phyloP scores from a whole-genome alignment of 2,329 filamentous ascomycete genomes.

The Neurospora crassa region DNA sequence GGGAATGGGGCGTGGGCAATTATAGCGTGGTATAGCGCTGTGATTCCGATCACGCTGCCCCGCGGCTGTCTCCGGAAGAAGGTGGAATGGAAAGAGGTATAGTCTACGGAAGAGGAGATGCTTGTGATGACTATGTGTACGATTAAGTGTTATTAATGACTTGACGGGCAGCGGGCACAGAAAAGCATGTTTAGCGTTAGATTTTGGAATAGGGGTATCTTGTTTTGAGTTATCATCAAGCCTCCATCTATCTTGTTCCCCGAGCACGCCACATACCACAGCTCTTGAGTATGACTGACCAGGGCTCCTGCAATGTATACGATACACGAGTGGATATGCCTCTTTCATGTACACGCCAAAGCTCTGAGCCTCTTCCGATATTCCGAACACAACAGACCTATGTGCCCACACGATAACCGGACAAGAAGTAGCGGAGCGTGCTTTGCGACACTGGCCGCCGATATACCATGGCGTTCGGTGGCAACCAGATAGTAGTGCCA shows the following conservation, averaged over 20 bases:
- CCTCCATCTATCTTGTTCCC: not conserved
- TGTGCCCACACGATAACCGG: not conserved
- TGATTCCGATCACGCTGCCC: not conserved
- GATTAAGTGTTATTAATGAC: slow-evolving; percentile 3
- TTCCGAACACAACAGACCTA: not conserved
- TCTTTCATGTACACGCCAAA: not conserved
- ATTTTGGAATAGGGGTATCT: not conserved
- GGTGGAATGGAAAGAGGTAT: not conserved
- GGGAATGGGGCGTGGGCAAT: not conserved
- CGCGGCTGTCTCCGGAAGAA: not conserved
- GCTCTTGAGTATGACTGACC: not conserved
- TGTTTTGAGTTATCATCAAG: not conserved
- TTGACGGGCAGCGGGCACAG: not conserved
- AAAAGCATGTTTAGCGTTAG: not conserved
- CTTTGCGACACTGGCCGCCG: not conserved
- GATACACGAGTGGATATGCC: not conserved
- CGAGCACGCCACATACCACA: not conserved
- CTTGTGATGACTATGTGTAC: slow-evolving; percentile 1
- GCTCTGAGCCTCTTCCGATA: not conserved
- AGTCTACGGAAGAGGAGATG: not conserved
- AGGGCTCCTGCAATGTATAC: not conserved
- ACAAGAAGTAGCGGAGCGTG: not conserved
- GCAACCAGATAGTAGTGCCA: not conserved
- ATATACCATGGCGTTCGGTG: not conserved
- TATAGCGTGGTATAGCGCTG: not conserved